Evolutionary conservation across 768 basidiomycete species (phyloP), one percentile per base, ranked within the genome.

Genomic region (Boletus subparvulus): DNA sequence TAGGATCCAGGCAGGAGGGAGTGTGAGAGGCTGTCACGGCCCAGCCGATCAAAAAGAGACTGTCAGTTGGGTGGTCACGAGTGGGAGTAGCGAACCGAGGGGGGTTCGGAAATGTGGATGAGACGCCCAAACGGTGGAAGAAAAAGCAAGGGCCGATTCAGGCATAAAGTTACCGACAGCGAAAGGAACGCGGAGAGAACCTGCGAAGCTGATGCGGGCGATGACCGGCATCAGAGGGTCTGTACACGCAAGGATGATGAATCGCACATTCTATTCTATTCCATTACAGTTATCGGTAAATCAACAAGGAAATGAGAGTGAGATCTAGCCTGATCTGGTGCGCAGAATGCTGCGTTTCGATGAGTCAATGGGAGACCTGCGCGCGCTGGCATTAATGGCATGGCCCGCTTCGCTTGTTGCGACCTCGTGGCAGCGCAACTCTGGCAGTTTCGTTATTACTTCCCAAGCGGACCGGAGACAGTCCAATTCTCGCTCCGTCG

Each of bases 121-220:
- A 41, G 54, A 40, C 46, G 52, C 36, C 17, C 51, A 48, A 10
- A 47, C 40, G 59, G 50, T 59, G 50, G 36, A 53, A 26, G 46
- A 53, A 35, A 43, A 24, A 6, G 54, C 17, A 35, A 64, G 42
- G 51, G 30, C 65, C 47, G 54, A 43, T 63, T 66, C 12, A 4
- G 62, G 65, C 52, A 67, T 69, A 67, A 61, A 68, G 66, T 66
- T 66, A 51, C 65, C 65, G 65, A 65, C 32, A 30, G 54, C 50
- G 55, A 67, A 44, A 67, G 59, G 62, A 63, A 63, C 61, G 61
- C 56, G 64, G 54, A 63, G 54, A 50, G 66, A 68, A 66, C 43
- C 55, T 56, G 65, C 52, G 61, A 67, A 61, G 60, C 16, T 61
- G 60, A 58, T 62, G 61, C 48, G 60, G 60, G 60, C 60, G 45